Percentiles rank a stretch among this genome's conserved stretches.
These are phyloP conservation scores for Cotoneaster glaucophyllus DNA, from an alignment of 306 rosid species.

Conservation along the genomic window DNA sequence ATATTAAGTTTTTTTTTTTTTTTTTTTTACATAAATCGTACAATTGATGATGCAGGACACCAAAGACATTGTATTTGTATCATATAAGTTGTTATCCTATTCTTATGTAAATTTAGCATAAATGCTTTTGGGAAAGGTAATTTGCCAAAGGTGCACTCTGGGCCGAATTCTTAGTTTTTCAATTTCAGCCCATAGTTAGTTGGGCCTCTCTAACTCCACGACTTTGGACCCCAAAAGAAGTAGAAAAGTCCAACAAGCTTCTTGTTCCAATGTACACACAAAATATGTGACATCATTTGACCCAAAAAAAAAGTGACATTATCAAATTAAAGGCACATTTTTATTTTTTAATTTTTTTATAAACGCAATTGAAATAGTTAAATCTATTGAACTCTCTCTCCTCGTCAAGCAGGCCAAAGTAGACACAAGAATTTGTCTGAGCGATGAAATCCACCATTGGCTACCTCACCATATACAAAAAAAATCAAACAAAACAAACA, in stretches of 20 bases:
- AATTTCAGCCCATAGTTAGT: neutral
- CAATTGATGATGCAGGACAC: accelerated
- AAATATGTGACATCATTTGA: neutral
- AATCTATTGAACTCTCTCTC: neutral
- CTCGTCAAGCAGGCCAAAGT: neutral
- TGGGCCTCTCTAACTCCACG: neutral
- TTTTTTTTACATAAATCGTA: too few relatives aligned
- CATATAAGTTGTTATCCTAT: too few relatives aligned
- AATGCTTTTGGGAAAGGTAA: neutral
- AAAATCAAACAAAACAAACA: neutral
- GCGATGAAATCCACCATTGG: neutral
- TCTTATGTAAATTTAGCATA: neutral
- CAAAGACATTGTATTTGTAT: accelerated
- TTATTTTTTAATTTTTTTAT: neutral
- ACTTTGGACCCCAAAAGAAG: neutral
- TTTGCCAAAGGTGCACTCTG: neutral
- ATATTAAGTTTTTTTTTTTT: too few relatives aligned
- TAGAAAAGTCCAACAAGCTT: neutral
- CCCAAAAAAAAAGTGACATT: too few relatives aligned
- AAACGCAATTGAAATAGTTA: neutral
- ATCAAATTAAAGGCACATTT: neutral
- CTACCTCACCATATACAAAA: neutral
- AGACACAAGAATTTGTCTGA: neutral
- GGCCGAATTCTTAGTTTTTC: neutral
- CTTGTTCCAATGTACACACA: neutral